Evolutionary conservation across 306 rosid species (phyloP).

Genomic region (Lathyrus aphaca): DNA sequence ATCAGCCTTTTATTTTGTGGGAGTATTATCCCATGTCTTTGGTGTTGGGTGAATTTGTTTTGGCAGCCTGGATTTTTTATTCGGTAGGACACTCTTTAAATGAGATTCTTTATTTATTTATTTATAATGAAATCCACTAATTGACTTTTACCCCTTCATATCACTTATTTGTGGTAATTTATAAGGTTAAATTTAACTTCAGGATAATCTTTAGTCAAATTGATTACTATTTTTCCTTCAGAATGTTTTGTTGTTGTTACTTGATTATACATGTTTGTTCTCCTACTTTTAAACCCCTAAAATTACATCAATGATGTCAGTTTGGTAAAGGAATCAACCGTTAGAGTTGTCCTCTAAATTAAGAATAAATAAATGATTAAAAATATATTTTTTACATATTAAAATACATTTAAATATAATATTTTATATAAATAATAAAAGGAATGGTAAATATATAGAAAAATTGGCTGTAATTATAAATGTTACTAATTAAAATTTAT

Average conservation of each 20-base stretch:
- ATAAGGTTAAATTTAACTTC: slow-evolving; percentile 45
- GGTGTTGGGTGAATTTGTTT: too few species aligned
- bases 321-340: background rate
- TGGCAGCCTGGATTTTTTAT: too few species aligned
- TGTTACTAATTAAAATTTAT: too few species aligned
- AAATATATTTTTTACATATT: too few species aligned
- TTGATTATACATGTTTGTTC: slow-evolving; percentile 14
- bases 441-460: too few species aligned
- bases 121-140: slow-evolving; percentile 39
- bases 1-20: too few species aligned
- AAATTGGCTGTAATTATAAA: too few species aligned
- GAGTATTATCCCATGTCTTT: too few species aligned
- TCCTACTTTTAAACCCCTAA: slow-evolving; percentile 4
- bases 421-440: too few species aligned
- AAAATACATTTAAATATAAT: too few species aligned
- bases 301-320: slow-evolving; percentile 1
- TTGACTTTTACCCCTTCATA: slow-evolving; percentile 20
- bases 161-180: slow-evolving; percentile 44
- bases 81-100: slow-evolving; percentile 20
- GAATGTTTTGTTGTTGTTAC: slow-evolving; percentile 37
- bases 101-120: slow-evolving; percentile 19
- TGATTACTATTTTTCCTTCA: slow-evolving; percentile 39
- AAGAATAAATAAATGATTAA: too few species aligned
- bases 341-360: slow-evolving; percentile 2
- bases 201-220: slow-evolving; percentile 37